These are phyloP conservation scores for Exophiala alcalophila DNA, from an alignment of 2,329 filamentous ascomycete species.

Conservation along the genomic window DNA sequence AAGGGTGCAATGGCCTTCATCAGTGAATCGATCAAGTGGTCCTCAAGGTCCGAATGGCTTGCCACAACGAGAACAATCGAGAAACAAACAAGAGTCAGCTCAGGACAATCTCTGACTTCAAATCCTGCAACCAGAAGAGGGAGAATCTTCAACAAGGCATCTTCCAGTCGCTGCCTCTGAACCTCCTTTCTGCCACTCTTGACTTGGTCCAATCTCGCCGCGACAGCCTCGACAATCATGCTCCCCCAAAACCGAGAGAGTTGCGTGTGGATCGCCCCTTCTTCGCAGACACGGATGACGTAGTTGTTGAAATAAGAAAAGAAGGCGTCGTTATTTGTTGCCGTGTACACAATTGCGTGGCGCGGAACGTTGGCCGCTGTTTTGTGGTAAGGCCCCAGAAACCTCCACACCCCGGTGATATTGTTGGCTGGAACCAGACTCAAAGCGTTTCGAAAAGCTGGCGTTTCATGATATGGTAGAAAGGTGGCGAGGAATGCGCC, in stretches of 20 bases:
- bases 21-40: conserved; percentile 75
- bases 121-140: conserved; percentile 75
- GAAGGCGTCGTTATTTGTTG: conserved; percentile 73
- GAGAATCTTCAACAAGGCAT: conserved; percentile 65
- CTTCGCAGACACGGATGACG: conserved; percentile 69
- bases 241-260: conserved; percentile 89
- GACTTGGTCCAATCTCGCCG: conserved; percentile 73
- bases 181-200: conserved; percentile 72
- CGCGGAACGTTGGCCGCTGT: conserved; percentile 73
- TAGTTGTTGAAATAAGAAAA: conserved; percentile 74
- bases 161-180: conserved; percentile 77
- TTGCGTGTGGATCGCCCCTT: conserved; percentile 70
- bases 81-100: conserved; percentile 81
- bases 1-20: conserved; percentile 84
- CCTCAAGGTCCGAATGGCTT: conserved; percentile 74
- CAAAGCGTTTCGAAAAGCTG: conserved; percentile 78
- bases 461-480: conserved; percentile 84
- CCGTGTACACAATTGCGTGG: conserved; percentile 77
- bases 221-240: conserved; percentile 78
- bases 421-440: conserved; percentile 74
- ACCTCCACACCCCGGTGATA: conserved; percentile 73
- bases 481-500: conserved; percentile 75
- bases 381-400: conserved; percentile 80
- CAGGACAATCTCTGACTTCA: conserved; percentile 69
- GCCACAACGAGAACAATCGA: conserved; percentile 87